Evolutionary conservation across 352 stramenopile genomes (phyloP).

Genomic region (Globisporangium mamillatum): DNA sequence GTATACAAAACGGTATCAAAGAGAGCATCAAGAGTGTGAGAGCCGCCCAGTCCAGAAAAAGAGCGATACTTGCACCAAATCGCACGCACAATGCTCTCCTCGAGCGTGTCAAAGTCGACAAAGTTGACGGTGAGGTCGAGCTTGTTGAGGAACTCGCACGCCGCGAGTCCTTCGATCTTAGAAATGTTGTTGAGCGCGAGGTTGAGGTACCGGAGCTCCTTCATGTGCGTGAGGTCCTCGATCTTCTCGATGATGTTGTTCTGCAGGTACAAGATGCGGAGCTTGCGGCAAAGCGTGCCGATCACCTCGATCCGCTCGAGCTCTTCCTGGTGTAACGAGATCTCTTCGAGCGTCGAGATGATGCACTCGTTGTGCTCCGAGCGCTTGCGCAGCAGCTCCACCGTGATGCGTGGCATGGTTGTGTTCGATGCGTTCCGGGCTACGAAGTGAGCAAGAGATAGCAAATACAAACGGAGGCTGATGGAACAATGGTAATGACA

Average conservation of each 20-base stretch:
- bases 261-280: constrained; percentile 95
- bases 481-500: no score
- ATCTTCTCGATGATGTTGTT: constrained; percentile 97
- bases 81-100: constrained; percentile 71
- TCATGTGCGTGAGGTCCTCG: constrained; percentile 91
- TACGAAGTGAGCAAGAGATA: neutral
- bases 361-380: constrained; percentile 94
- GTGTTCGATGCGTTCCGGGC: neutral
- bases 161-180: constrained; percentile 82
- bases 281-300: constrained; percentile 82
- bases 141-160: constrained; percentile 90
- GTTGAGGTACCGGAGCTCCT: constrained; percentile 94
- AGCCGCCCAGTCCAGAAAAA: neutral
- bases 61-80: neutral
- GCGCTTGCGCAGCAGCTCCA: constrained; percentile 82
- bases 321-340: constrained; percentile 92
- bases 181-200: constrained; percentile 94
- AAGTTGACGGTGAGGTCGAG: constrained; percentile 96
- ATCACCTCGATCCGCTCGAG: constrained; percentile 92
- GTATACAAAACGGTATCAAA: neutral
- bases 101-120: constrained; percentile 89
- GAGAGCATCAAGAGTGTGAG: neutral
- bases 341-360: constrained; percentile 92
- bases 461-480: no score
- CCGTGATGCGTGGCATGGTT: constrained; percentile 71